A percentile compares a stretch with the other conserved stretches of the same genome.
Conservation (phyloP, 768 basidiomycete genomes). For the Stropharia rugosoannulata region DNA sequence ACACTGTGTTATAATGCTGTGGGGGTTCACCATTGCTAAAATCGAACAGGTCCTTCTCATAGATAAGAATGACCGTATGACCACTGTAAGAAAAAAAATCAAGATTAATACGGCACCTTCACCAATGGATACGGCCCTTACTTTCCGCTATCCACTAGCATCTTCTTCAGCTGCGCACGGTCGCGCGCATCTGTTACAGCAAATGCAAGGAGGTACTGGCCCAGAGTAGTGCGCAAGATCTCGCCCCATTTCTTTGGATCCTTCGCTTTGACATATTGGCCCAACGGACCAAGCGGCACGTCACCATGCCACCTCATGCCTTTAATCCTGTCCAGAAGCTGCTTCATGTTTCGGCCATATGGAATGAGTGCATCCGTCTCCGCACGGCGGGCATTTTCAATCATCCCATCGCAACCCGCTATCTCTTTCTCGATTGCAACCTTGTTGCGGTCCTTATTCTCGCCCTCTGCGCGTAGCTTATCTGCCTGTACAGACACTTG, state of each 20-base stretch:
- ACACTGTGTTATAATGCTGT: conserved; percentile 61
- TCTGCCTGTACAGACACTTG: conserved; percentile 28
- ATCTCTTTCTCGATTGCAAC: conserved; percentile 40
- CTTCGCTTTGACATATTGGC: conserved; percentile 70
- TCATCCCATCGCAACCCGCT: conserved; percentile 45
- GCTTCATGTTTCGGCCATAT: conserved; percentile 63
- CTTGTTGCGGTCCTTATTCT: conserved; percentile 29
- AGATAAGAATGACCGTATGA: conserved; percentile 56
- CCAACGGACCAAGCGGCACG: conserved; percentile 76
- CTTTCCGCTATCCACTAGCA: conserved; percentile 63
- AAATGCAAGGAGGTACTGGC: conserved; percentile 59
- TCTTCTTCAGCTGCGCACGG: conserved; percentile 47
- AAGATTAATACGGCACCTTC: background rate
- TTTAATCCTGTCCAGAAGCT: conserved; percentile 52
- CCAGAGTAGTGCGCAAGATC: conserved; percentile 65
- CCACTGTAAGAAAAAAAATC: conserved; percentile 29
- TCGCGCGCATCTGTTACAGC: conserved; percentile 75
- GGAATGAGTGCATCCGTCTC: conserved; percentile 59
- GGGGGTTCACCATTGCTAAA: conserved; percentile 73
- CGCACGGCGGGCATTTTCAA: conserved; percentile 45
- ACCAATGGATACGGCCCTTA: conserved; percentile 34
- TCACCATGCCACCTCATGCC: conserved; percentile 61
- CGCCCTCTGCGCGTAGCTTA: conserved; percentile 33
- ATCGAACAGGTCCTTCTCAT: conserved; percentile 79
- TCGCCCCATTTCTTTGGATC: conserved; percentile 64